A percentile compares a stretch with the other conserved stretches of the same genome.
Evolutionary conservation across 352 stramenopile species (phyloP).

Genomic region (Globisporangium alternatum): DNA sequence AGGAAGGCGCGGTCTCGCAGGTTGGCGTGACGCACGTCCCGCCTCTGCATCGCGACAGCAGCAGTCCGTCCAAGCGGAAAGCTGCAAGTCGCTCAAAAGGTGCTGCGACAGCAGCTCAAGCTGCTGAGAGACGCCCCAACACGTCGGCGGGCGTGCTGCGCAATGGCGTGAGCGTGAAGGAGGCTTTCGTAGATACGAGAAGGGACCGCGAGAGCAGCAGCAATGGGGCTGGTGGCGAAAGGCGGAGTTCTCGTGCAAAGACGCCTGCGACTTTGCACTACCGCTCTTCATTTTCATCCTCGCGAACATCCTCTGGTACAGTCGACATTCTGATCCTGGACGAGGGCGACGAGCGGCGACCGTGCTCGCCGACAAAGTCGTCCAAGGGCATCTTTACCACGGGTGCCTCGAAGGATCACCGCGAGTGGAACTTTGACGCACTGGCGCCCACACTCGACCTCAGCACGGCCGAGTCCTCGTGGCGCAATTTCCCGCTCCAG

Average conservation of each 20-base stretch:
- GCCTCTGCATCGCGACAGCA: slow-evolving; percentile 4
- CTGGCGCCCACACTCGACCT: slow-evolving; percentile 54
- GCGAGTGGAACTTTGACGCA: slow-evolving; percentile 62
- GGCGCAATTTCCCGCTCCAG: slow-evolving; percentile 17
- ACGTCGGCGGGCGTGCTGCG: slow-evolving; percentile 50
- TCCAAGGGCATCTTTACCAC: slow-evolving; percentile 44
- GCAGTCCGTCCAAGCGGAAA: slow-evolving; percentile 22
- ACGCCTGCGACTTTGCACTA: slow-evolving; percentile 6
- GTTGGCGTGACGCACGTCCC: slow-evolving; percentile 30
- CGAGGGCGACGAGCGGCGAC: slow-evolving; percentile 36
- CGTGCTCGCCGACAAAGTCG: slow-evolving; percentile 55
- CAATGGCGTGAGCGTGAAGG: slow-evolving; percentile 32
- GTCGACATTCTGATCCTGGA: slow-evolving; percentile 66
- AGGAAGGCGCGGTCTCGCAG: slow-evolving; percentile 45
- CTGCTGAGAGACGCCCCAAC: slow-evolving; percentile 34
- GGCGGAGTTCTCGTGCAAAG: neutral
- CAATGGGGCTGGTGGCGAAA: neutral
- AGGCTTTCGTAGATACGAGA: slow-evolving; percentile 54
- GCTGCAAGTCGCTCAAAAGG: slow-evolving; percentile 9
- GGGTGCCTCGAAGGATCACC: slow-evolving; percentile 10
- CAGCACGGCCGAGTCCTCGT: slow-evolving; percentile 34
- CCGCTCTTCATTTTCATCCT: slow-evolving; percentile 12
- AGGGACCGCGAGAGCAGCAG: neutral
- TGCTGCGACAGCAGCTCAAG: neutral
- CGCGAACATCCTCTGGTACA: slow-evolving; percentile 15